Base-by-base conservation (phyloP, 2,329 filamentous ascomycete species). In the Magnaporthiopsis incrustans region DNA sequence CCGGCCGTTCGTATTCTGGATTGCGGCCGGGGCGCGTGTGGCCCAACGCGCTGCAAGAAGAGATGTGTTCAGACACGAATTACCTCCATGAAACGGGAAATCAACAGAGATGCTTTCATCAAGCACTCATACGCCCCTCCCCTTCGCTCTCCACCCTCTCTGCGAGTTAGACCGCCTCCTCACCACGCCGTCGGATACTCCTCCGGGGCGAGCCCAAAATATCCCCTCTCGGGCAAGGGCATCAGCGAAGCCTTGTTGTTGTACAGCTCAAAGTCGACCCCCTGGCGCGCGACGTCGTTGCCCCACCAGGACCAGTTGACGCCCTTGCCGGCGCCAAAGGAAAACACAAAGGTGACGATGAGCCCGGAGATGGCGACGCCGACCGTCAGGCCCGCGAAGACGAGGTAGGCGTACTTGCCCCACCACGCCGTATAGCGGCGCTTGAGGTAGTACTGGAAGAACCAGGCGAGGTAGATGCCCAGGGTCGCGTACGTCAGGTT, bases 251-350 rank as follows among this genome's bases (percentile, higher is more conserved):
- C 60, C 44, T 62, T 53, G 44, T 62, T 58, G n/a, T 35, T 57
- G 56, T 50, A 50, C 32, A 65, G 27, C 57, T 63, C 53, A 14
- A 57, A 60, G 64, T 76, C 75, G 6, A 75, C 63, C 10, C 74
- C 73, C 25, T 72, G 71, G 1, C 59, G 60, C 63, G 68, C 79
- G 25, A 82, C 81, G 3, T 74, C 72, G 67, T 80, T 81, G 1
- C 78, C 78, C 78, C 78, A 81, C 78, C 78, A 81, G 22, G 70
- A 72, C 58, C 80, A 65, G 3, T 64, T 65, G 66, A 68, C 53
- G 72, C 70, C 1, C 60, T 62, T 62, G 60, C 60, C 60, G 33
- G 75, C 74, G 64, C 77, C 72, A 60, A 77, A 79, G 1, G 73
- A 73, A 7, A 80, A 70, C 4, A 76, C 77, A 61, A 80, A 79